A percentile compares a stretch with the other conserved stretches of the same genome.
phyloP scores from a whole-genome alignment of 352 stramenopile genomes.

The Phytopythium chamaehyphon region DNA sequence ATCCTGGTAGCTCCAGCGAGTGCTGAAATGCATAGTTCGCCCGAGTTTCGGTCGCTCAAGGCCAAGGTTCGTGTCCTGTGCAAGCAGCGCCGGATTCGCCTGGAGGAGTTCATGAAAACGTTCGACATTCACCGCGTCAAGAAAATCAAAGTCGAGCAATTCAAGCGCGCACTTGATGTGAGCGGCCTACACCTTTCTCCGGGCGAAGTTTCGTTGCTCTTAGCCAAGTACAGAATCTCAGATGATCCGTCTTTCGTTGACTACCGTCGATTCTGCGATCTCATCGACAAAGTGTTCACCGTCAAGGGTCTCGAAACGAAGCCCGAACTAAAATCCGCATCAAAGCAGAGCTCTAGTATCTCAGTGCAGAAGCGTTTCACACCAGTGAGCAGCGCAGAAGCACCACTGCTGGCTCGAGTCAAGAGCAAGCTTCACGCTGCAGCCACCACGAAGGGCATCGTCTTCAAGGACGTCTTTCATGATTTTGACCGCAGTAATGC shows the following conservation, averaged over 20 bases:
- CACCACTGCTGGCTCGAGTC: conserved; percentile 23
- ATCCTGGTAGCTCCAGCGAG: too few species aligned
- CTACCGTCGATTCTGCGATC: conserved; percentile 78
- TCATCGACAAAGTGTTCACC: conserved; percentile 84
- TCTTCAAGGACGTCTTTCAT: conserved; percentile 86
- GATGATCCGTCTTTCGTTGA: conserved; percentile 65
- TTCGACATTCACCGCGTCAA: conserved; percentile 84
- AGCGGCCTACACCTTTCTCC: conserved; percentile 60
- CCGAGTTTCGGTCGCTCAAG: conserved; percentile 79
- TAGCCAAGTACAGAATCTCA: conserved; percentile 63
- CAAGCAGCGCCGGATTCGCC: conserved; percentile 75
- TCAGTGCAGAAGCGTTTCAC: conserved; percentile 31
- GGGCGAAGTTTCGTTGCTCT: conserved; percentile 46
- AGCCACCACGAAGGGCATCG: conserved; percentile 73
- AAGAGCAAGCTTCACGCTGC: conserved; percentile 58
- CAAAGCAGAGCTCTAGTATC: background rate
- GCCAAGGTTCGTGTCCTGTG: conserved; percentile 73
- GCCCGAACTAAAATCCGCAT: conserved; percentile 21
- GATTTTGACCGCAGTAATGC: conserved; percentile 85
- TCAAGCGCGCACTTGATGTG: conserved; percentile 73
- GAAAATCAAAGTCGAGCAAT: conserved; percentile 79
- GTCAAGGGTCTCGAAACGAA: conserved; percentile 72
- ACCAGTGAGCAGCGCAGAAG: conserved; percentile 17
- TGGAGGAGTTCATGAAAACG: conserved; percentile 89
- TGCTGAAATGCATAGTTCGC: conserved; percentile 49